phyloP scores from a whole-genome alignment of 2,329 filamentous ascomycete genomes.

The Fusarium udum region DNA sequence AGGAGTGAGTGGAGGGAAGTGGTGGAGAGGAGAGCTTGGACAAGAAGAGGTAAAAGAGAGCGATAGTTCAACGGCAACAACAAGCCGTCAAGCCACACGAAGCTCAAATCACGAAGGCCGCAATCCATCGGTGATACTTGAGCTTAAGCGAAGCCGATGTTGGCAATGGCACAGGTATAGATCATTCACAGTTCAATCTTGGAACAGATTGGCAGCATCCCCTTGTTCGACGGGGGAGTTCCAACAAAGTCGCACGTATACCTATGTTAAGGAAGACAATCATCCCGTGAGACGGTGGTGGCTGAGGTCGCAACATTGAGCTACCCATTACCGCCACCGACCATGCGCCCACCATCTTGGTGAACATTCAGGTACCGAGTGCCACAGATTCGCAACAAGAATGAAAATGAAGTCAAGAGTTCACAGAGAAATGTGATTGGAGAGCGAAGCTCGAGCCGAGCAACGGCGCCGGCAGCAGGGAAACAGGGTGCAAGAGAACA shows the following conservation, averaged over 20 bases:
- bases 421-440: conserved; percentile 25
- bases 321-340: conserved; percentile 26
- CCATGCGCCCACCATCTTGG: conserved; percentile 24
- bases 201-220: conserved; percentile 7
- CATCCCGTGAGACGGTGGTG: conserved; percentile 19
- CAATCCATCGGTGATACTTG: background rate
- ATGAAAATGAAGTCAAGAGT: conserved; percentile 8
- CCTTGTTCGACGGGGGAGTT: conserved; percentile 14
- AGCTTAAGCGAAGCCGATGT: background rate
- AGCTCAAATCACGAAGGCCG: conserved; percentile 1
- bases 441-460: conserved; percentile 15
- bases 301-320: conserved; percentile 23
- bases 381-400: conserved; percentile 26
- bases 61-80: background rate
- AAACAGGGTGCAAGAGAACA: conserved; percentile 32
- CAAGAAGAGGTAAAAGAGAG: conserved; percentile 11
- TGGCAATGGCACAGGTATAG: background rate
- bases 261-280: conserved; percentile 9
- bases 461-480: conserved; percentile 29
- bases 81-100: conserved; percentile 23
- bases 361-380: conserved; percentile 36
- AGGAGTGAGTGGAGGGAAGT: conserved; percentile 37
- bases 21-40: conserved; percentile 34
- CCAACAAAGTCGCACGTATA: background rate
- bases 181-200: conserved; percentile 8